A percentile compares a stretch with the other conserved stretches of the same genome.
These are phyloP conservation scores for Penicillium turbatum DNA, from an alignment of 495 filamentous ascomycete species.

Conservation along the genomic window DNA sequence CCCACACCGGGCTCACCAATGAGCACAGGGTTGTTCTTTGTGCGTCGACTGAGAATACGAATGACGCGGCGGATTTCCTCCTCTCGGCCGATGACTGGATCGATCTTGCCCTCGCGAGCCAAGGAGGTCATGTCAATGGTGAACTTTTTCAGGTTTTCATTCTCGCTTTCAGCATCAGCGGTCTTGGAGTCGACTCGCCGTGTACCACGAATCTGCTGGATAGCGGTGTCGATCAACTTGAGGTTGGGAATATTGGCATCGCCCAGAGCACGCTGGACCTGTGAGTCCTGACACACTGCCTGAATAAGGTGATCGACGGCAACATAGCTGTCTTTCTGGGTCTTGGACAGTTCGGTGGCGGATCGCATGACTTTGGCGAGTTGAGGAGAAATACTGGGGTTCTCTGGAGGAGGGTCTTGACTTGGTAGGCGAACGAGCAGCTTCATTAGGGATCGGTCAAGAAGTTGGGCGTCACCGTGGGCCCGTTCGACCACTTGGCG, in stretches of 20 bases:
- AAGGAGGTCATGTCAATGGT: constrained; percentile 95
- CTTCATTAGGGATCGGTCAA: constrained; percentile 89
- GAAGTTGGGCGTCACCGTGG: constrained; percentile 81
- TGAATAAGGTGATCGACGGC: constrained; percentile 92
- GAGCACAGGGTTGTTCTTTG: constrained; percentile 97
- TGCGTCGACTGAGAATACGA: constrained; percentile 85
- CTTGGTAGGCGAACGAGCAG: constrained; percentile 81
- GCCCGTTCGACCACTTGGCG: constrained; percentile 91
- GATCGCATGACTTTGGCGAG: constrained; percentile 77
- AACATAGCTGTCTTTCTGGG: constrained; percentile 91
- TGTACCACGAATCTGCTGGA: constrained; percentile 86
- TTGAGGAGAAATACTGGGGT: constrained; percentile 70
- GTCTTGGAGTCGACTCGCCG: constrained; percentile 90
- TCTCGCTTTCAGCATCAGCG: constrained; percentile 82
- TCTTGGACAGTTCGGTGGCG: constrained; percentile 88
- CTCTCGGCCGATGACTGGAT: constrained; percentile 95
- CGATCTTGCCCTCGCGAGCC: constrained; percentile 94
- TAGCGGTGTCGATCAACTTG: constrained; percentile 81
- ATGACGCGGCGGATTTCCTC: constrained; percentile 95
- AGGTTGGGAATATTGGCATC: constrained; percentile 90
- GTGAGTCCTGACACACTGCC: constrained; percentile 70
- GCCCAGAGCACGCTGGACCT: constrained; percentile 66
- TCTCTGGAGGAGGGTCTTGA: constrained; percentile 91
- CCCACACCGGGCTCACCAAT: constrained; percentile 97
- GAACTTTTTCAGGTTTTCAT: constrained; percentile 94